phyloP scores from a whole-genome alignment of 176 grass and related monocot species.

The Musa itinerans region DNA sequence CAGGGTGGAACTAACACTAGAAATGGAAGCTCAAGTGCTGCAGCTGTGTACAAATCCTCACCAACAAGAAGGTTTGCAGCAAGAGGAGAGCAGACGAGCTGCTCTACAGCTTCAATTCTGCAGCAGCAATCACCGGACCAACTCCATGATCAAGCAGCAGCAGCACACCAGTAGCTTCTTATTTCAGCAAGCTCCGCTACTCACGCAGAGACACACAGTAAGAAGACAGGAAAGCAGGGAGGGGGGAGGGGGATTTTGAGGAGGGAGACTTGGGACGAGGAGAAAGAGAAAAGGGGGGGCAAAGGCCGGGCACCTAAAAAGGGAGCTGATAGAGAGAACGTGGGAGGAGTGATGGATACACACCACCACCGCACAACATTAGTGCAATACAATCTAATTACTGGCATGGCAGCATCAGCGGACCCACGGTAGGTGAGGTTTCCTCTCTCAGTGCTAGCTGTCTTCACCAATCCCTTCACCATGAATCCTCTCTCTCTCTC shows the following conservation, averaged over 20 bases:
- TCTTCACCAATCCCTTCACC: not conserved
- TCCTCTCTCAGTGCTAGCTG: constrained; percentile 1
- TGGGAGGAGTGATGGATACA: not conserved
- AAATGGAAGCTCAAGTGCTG: not conserved
- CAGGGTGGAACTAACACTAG: too few species aligned
- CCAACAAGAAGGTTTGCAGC: not conserved
- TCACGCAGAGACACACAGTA: too few species aligned
- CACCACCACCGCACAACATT: not conserved
- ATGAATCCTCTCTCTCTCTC: not conserved
- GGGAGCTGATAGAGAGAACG: not conserved
- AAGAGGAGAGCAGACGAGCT: not conserved
- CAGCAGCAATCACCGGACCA: not conserved
- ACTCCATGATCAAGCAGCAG: not conserved
- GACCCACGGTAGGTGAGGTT: not conserved
- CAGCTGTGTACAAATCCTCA: not conserved
- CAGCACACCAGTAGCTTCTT: too few species aligned
- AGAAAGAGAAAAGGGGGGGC: constrained; percentile 4
- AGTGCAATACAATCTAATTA: constrained; percentile 11
- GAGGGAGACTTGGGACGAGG: not conserved
- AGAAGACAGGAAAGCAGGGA: not conserved
- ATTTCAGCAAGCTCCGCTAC: too few species aligned
- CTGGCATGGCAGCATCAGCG: not conserved
- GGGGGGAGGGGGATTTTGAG: not conserved
- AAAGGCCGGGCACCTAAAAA: not conserved
- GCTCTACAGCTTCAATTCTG: not conserved